phyloP scores from a whole-genome alignment of 2,329 filamentous ascomycete genomes.

The Fusarium praegraminearum region DNA sequence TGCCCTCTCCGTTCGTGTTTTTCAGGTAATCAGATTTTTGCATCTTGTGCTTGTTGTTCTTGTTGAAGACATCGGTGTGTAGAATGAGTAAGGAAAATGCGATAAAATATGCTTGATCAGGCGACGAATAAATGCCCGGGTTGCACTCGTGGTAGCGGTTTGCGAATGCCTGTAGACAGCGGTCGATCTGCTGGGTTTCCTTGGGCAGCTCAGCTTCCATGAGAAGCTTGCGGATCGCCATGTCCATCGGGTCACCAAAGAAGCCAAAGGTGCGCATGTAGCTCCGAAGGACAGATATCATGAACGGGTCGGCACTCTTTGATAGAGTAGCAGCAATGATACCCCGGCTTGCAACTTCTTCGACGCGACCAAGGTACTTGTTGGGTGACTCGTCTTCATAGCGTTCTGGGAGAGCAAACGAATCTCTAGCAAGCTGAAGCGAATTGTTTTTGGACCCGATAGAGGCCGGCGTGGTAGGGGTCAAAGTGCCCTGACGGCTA shows the following conservation, averaged over 20 bases:
- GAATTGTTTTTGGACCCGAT: conserved; percentile 85
- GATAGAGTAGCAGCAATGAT: conserved; percentile 87
- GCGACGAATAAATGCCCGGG: conserved; percentile 89
- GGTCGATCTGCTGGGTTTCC: conserved; percentile 97
- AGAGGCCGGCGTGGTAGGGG: conserved; percentile 76
- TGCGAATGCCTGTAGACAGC: conserved; percentile 92
- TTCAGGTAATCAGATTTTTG: conserved; percentile 95
- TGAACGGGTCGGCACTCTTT: conserved; percentile 88
- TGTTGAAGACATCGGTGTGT: conserved; percentile 99
- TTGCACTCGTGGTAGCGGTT: conserved; percentile 99
- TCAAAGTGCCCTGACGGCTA: conserved; percentile 75
- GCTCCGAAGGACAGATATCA: conserved; percentile 84
- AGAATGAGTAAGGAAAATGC: conserved; percentile 96
- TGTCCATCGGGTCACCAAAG: conserved; percentile 97
- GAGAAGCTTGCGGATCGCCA: conserved; percentile 93
- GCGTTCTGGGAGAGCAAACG: conserved; percentile 78
- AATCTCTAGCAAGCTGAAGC: conserved; percentile 79
- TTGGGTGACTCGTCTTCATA: conserved; percentile 90
- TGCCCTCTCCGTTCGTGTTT: conserved; percentile 90
- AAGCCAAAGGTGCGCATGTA: conserved; percentile 97
- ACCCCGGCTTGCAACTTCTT: conserved; percentile 82
- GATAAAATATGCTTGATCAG: conserved; percentile 98
- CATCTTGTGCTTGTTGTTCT: conserved; percentile 99
- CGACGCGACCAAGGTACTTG: conserved; percentile 86
- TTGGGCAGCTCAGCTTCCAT: conserved; percentile 98